Base-by-base conservation (phyloP, 2,329 filamentous ascomycete genomes). In the Taxawa tesnikishii region DNA sequence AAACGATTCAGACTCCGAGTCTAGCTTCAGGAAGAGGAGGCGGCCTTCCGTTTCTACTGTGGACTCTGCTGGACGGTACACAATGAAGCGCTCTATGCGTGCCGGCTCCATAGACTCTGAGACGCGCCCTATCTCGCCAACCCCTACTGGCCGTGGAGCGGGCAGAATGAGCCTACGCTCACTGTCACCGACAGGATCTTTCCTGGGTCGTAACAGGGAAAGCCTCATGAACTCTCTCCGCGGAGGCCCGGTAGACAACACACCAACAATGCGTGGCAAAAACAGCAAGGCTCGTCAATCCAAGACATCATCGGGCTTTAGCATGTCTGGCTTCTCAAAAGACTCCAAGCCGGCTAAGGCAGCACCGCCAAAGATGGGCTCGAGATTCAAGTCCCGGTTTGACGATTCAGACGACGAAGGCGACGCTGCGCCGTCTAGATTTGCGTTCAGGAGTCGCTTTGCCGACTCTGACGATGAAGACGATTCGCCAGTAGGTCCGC, bases 41-140 rank as follows among this genome's bases (percentile, higher is more conserved):
- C 59, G 31, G 50, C 54, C 5, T 5, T 36, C 43, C 36, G 32
- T 37, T 29, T 38, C 50, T 34, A 32, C 46, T 1, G 33, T 40
- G 4, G 56, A 56, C 25, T 55, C 64, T 26, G 65, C 65, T 1
- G 60, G 61, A 4, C 48, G 56, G 15, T 69, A 74, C 32, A 68
- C 62, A 1, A 83, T 93, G 64, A 76, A 77, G 36, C 69, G 65
- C 31, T 83, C 81, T 2, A 82, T 94, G 81, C 70, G 85, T 37
- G 59, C 56, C 15, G 50, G 56, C 15, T 50, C 61, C 13, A 52
- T 58, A 6, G 52, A 55, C 30, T 54, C 61, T 15, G 55, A 56
- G 2, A 50, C 53, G 27, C 56, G 59, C 10, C 62, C 72, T n/a
- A 48, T 48, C 8, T 57, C 54, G 11, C 58, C 59, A 11, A 43